Evolutionary conservation across 208 protist genomes (phyloP), one percentile per base, ranked within the genome.

Genomic region (Crithidia bombi): DNA sequence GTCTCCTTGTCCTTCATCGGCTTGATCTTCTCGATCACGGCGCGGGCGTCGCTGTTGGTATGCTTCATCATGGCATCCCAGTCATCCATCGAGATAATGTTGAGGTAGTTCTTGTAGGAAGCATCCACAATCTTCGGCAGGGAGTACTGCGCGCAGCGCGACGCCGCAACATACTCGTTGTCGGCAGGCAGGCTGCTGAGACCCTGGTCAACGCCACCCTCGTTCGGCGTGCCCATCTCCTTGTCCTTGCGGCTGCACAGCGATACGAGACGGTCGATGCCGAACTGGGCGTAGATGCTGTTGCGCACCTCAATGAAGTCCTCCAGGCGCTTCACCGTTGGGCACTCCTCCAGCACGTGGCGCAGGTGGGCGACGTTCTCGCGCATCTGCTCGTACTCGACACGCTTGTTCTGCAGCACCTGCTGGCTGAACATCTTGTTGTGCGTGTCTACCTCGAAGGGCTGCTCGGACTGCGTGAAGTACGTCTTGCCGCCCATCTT

Each of bases 381-480:
- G 35, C 89, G 86, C 66, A 89, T 85, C 73, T 95, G 78, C 75
- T 92, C 89, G 78, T 95, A 91, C 79, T 92, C 85, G 17, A 91
- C 89, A 39, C 82, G 86, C 65, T 92, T 91, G 75, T 91, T 91
- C 77, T 92, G 83, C 65, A 94, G 78, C 51, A 94, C 89, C 71
- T 94, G 86, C 66, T 94, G 89, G 54, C 82, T 90, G 73, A 81
- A 94, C 89, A 94, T 94, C 73, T 94, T 94, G 50, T 77, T 94
- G 75, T 94, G 85, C 67, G 85, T 76, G 59, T 94, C 89, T 46
- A 94, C 89, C 64, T 81, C 78, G 65, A 94, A 94, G 26, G 69
- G 44, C 66, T 82, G 82, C 39, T 65, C 66, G 11, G 78, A 73
- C 63, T 81, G 74, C 11, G 83, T 94, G 78, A 94, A 94, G 65